These are phyloP conservation scores for Coemansia erecta DNA, from an alignment of 192 early-diverging fungal species.

Conservation along the genomic window DNA sequence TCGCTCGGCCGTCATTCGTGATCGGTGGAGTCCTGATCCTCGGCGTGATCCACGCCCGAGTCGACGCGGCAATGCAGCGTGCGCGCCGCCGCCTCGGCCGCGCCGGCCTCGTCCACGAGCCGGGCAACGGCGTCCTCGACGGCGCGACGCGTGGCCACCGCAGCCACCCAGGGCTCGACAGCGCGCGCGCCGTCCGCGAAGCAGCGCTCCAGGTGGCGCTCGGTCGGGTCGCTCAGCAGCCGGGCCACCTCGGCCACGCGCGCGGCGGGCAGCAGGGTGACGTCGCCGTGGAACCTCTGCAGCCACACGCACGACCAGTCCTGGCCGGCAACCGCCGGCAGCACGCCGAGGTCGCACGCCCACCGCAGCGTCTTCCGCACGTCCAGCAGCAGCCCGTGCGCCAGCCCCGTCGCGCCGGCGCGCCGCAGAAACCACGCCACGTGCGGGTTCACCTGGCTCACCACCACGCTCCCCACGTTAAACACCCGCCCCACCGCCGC, in stretches of 20 bases:
- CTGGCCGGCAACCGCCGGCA: constrained; percentile 72
- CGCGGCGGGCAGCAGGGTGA: constrained; percentile 75
- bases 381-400: constrained; percentile 81
- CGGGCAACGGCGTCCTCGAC: constrained; percentile 67
- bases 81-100: not conserved
- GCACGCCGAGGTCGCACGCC: constrained; percentile 71
- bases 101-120: constrained; percentile 13
- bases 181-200: constrained; percentile 60
- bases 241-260: constrained; percentile 61
- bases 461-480: constrained; percentile 85
- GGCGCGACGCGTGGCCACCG: constrained; percentile 70
- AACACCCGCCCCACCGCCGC: constrained; percentile 71
- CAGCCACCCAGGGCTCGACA: constrained; percentile 75
- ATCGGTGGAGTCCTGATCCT: not conserved
- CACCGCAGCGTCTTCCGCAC: constrained; percentile 83
- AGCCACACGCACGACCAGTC: constrained; percentile 83
- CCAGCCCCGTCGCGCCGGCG: constrained; percentile 69
- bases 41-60: too few relatives aligned
- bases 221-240: constrained; percentile 65
- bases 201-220: constrained; percentile 55
- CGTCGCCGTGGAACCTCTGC: constrained; percentile 88
- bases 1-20: not conserved
- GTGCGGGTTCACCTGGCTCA: constrained; percentile 88
- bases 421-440: constrained; percentile 86
- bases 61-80: not conserved